phyloP scores from a whole-genome alignment of 2,329 filamentous ascomycete genomes.

The Aspergillus sergii region DNA sequence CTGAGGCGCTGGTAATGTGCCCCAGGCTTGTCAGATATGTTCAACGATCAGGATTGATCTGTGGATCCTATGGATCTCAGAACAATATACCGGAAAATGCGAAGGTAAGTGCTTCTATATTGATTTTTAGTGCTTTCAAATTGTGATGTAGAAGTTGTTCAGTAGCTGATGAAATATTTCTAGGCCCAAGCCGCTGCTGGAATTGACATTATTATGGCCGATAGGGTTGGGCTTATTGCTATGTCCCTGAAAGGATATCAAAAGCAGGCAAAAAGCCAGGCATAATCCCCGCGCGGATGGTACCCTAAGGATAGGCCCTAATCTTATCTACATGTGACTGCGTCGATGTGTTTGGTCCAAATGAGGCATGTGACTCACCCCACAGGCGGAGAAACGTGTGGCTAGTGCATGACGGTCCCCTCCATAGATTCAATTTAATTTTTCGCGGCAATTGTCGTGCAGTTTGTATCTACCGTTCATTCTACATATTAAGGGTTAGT shows the following conservation, averaged over 20 bases:
- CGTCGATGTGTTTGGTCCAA: neutral
- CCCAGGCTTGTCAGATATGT: slow-evolving; percentile 40
- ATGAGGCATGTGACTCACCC: slow-evolving; percentile 5
- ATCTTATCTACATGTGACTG: slow-evolving; percentile 9
- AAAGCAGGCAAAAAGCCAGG: neutral
- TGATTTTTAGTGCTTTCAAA: neutral
- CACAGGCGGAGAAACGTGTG: neutral
- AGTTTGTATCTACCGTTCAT: neutral
- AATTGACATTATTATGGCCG: slow-evolving; percentile 25
- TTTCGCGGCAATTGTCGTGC: slow-evolving; percentile 3
- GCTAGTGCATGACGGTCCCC: neutral
- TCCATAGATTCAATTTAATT: slow-evolving; percentile 1
- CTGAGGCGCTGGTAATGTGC: slow-evolving; percentile 40
- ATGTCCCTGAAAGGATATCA: slow-evolving; percentile 5
- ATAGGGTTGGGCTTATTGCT: slow-evolving; percentile 24
- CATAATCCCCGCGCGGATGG: neutral
- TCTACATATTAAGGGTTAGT: neutral
- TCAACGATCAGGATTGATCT: slow-evolving; percentile 35
- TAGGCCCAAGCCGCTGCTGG: slow-evolving; percentile 26
- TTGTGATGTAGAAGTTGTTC: slow-evolving; percentile 16
- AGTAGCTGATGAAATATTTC: neutral
- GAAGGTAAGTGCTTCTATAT: slow-evolving; percentile 2
- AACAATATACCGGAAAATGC: slow-evolving; percentile 28
- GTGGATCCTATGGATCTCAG: slow-evolving; percentile 38
- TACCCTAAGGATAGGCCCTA: neutral